phyloP scores from a whole-genome alignment of 1,284 basidiomycete species.

The Ceratobasidium papillatum region DNA sequence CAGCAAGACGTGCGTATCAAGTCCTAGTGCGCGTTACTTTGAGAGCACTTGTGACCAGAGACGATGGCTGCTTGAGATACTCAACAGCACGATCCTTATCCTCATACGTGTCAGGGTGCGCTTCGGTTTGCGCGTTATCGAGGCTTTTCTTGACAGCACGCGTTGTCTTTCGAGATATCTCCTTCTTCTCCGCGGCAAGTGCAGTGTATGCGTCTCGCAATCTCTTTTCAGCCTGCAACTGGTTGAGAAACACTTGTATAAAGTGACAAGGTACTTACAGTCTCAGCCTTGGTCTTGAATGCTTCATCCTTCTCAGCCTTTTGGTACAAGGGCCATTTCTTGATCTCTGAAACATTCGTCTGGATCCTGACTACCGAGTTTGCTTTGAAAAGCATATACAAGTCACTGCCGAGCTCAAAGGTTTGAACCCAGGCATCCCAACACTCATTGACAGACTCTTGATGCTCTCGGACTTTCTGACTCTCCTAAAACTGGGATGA shows the following conservation, averaged over 20 bases:
- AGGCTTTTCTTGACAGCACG: not conserved
- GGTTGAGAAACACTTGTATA: too few relatives aligned
- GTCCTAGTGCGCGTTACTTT: not conserved
- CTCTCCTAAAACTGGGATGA: not conserved
- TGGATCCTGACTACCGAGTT: not conserved
- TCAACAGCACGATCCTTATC: not conserved
- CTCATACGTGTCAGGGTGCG: not conserved
- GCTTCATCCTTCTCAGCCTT: not conserved
- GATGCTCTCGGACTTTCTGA: not conserved
- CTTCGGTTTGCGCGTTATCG: not conserved
- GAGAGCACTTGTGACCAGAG: not conserved
- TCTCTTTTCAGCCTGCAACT: too few relatives aligned
- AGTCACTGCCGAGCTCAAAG: not conserved
- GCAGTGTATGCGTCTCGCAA: too few relatives aligned
- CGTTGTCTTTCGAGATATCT: not conserved
- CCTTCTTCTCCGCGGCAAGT: not conserved
- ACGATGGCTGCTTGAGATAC: not conserved
- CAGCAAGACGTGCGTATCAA: not conserved
- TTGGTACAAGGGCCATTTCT: too few relatives aligned
- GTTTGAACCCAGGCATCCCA: not conserved
- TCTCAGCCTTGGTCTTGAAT: not conserved
- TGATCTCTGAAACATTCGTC: not conserved
- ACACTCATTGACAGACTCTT: not conserved
- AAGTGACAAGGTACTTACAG: not conserved
- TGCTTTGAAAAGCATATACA: not conserved